Percentiles rank a stretch among this genome's conserved stretches.
phyloP scores from a whole-genome alignment of 352 stramenopile species.

The Globisporangium barbulae region DNA sequence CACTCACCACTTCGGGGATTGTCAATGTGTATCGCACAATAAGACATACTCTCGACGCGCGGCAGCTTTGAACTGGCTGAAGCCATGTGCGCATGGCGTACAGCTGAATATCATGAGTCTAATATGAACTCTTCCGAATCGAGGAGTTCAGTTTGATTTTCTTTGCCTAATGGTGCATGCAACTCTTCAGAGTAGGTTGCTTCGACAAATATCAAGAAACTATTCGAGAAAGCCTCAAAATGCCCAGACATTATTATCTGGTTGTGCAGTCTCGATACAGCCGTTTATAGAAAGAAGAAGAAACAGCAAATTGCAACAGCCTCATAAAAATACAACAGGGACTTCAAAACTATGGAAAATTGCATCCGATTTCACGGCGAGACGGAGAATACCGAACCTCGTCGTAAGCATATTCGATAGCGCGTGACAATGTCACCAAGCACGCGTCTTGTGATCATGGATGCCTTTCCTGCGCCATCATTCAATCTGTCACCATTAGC shows the following conservation, averaged over 20 bases:
- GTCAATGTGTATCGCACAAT: too few species aligned
- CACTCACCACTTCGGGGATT: too few species aligned
- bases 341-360: conserved; percentile 1
- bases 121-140: not conserved
- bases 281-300: not conserved
- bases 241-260: too few species aligned
- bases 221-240: too few species aligned
- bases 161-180: not conserved
- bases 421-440: conserved; percentile 8
- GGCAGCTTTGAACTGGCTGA: too few species aligned
- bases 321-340: not conserved
- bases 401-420: not conserved
- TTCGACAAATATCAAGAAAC: not conserved
- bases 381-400: conserved; percentile 5
- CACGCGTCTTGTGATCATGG: not conserved
- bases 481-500: not conserved
- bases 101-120: too few species aligned
- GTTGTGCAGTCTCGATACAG: too few species aligned
- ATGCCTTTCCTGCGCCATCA: not conserved
- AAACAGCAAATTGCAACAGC: not conserved
- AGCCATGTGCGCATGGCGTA: too few species aligned
- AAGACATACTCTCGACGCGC: too few species aligned
- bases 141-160: not conserved
- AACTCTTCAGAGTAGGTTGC: not conserved
- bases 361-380: not conserved